Base-by-base conservation (phyloP, 2,329 filamentous ascomycete genomes). In the Pseudogymnoascus verrucosus region DNA sequence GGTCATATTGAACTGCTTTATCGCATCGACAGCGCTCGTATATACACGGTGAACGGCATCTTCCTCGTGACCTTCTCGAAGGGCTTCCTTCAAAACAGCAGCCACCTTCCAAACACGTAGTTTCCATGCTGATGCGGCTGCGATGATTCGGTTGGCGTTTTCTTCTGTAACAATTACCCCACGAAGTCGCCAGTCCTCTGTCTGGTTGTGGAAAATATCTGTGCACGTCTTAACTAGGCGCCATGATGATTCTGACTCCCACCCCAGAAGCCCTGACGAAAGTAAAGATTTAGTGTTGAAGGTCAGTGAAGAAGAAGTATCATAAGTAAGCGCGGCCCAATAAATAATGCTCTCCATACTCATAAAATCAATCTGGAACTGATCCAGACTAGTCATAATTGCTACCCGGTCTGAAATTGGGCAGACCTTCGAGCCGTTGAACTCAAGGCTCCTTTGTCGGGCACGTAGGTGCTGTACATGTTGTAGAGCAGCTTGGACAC, bases 301-400 rank as follows among this genome's bases (percentile, higher is more conserved):
- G 0, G 75, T 78, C 3, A 78, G 63, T 0, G 76, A 77, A 0
- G 74, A 74, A 0, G 76, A 78, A 0, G 77, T 78, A 39, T 78
- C 77, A 31, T 77, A 78, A 0, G 74, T 77, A 6, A 78, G 63
- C 2, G 76, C 77, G 0, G 75, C 75, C 76, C 76, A 78, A 63
- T 78, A 78, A 0, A 73, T 74, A 10, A 71, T 75, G 62, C 73
- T 77, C 65, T 78, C 77, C 1, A 73, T 69, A 5, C 70, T 71
- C 6, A 78, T 71, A 42, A 76, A 78, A 19, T 71, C 69, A 1
- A 71, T 73, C 7, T 67, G 67, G 1, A 74, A 69, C 0, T 72
- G 70, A 21, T 70, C 66, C 1, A 72, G 69, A 2, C 69, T 71
- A 7, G 71, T 67, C 4, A 67, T 65, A 1, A 70, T 68, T 1